Conservation (phyloP, 228 moss, liverwort and hornwort genomes). For the Sphagnum fallax region DNA sequence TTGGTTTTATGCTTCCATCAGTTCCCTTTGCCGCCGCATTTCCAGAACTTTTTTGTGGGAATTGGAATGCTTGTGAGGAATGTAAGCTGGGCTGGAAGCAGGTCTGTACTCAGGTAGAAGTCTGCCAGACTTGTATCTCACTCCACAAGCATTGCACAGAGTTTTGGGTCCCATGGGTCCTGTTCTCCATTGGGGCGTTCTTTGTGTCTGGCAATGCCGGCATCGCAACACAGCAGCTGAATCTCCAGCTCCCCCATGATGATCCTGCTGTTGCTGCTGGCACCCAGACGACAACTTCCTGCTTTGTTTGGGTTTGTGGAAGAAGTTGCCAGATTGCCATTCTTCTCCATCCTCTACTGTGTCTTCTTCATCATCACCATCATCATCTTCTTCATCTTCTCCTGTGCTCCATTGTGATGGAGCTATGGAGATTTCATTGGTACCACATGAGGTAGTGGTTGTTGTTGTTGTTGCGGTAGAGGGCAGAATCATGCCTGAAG, state of each 20-base stretch:
- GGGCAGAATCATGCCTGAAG: constrained; percentile 51
- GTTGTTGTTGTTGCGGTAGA: constrained; percentile 40
- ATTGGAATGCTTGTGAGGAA: constrained; percentile 78
- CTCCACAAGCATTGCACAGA: constrained; percentile 87
- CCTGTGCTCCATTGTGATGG: constrained; percentile 8
- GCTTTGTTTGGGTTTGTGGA: constrained; percentile 15
- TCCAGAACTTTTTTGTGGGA: constrained; percentile 93
- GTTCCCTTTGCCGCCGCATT: constrained; percentile 79
- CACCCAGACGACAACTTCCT: constrained; percentile 26
- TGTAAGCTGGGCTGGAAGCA: constrained; percentile 73
- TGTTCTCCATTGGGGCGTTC: constrained; percentile 90
- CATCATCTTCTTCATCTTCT: constrained; percentile 26
- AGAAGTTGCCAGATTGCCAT: too few species aligned
- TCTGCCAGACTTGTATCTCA: constrained; percentile 84
- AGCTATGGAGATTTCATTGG: too few species aligned
- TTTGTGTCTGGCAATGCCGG: constrained; percentile 77
- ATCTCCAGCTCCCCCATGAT: constrained; percentile 8
- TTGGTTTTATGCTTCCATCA: not conserved
- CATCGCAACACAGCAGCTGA: constrained; percentile 65
- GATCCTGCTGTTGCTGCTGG: constrained; percentile 32
- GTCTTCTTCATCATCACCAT: constrained; percentile 11
- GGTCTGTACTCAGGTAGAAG: constrained; percentile 87
- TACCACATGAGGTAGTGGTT: constrained; percentile 30
- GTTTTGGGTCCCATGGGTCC: constrained; percentile 97
- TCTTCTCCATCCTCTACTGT: too few species aligned